Percentiles rank a stretch among this genome's conserved stretches.
Conservation (phyloP, 257 asterid genomes). For the Mitragyna speciosa region DNA sequence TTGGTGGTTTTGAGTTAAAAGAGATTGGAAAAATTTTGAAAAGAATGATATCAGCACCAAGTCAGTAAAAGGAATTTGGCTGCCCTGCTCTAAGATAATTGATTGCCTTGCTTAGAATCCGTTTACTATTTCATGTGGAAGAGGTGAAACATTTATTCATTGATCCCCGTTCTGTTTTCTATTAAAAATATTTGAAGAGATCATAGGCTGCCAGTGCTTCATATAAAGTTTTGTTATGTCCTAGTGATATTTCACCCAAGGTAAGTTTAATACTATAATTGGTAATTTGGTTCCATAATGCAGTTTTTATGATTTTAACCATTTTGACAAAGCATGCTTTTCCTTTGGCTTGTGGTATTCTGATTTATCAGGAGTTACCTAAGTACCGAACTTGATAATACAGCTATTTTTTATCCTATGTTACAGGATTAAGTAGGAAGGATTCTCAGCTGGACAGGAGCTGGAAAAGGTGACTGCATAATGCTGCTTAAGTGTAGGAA, state of each 20-base stretch:
- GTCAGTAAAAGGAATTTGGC: not conserved
- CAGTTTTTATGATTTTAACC: not conserved
- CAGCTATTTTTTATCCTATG: conserved; percentile 13
- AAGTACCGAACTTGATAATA: not conserved
- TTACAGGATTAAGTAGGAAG: conserved; percentile 50
- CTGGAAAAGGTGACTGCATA: conserved; percentile 44
- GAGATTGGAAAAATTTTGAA: not conserved
- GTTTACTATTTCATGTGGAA: not conserved
- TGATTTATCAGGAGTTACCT: not conserved
- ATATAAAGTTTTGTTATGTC: not conserved
- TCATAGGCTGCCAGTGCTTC: not conserved
- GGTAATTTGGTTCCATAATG: not conserved
- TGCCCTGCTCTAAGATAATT: not conserved
- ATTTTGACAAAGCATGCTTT: not conserved
- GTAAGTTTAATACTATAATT: not conserved
- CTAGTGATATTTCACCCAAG: not conserved
- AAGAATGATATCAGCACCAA: not conserved
- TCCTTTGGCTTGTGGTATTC: not conserved
- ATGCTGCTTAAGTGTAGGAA: conserved; percentile 25
- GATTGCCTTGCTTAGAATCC: not conserved
- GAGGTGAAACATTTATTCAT: not conserved
- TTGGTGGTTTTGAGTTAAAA: not conserved
- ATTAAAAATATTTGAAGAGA: not conserved
- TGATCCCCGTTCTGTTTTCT: too few relatives aligned
- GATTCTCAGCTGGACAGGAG: conserved; percentile 18